Evolutionary conservation across 2,329 filamentous ascomycete genomes (phyloP).

Genomic region (Fusarium poae): DNA sequence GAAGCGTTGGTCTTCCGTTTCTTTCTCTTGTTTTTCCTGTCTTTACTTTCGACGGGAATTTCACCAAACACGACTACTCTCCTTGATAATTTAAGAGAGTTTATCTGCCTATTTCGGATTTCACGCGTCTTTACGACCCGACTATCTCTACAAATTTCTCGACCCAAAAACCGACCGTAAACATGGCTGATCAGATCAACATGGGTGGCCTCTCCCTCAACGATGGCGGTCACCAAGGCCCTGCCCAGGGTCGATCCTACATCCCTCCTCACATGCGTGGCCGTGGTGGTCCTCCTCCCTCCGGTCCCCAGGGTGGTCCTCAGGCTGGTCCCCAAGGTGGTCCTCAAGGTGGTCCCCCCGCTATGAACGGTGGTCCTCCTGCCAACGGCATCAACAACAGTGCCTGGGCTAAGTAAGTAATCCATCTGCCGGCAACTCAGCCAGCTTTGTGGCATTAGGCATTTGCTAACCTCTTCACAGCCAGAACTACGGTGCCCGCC

Average conservation of each 20-base stretch:
- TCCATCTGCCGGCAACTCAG: not conserved
- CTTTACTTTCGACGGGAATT: slow-evolving; percentile 50
- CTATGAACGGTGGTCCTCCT: slow-evolving; percentile 36
- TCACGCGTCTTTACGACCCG: slow-evolving; percentile 41
- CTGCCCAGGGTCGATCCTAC: slow-evolving; percentile 71
- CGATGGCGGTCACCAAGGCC: slow-evolving; percentile 51
- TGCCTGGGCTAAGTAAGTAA: slow-evolving; percentile 72
- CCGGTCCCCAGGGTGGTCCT: slow-evolving; percentile 35
- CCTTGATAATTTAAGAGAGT: slow-evolving; percentile 49
- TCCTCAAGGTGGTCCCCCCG: slow-evolving; percentile 36
- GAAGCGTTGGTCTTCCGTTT: slow-evolving; percentile 53
- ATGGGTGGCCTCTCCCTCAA: slow-evolving; percentile 80
- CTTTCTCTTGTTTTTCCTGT: slow-evolving; percentile 52
- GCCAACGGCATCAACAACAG: slow-evolving; percentile 70
- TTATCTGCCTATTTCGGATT: slow-evolving; percentile 36
- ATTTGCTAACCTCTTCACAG: slow-evolving; percentile 41
- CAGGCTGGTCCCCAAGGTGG: slow-evolving; percentile 32
- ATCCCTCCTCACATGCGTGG: slow-evolving; percentile 86
- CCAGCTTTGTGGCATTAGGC: not conserved
- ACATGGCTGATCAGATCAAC: slow-evolving; percentile 87
- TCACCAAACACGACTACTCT: slow-evolving; percentile 45
- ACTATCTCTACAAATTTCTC: slow-evolving; percentile 38
- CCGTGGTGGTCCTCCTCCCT: slow-evolving; percentile 49
- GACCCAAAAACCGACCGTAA: slow-evolving; percentile 54
- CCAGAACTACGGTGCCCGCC: slow-evolving; percentile 53